Base-by-base conservation (phyloP, 2,329 filamentous ascomycete species). In the Sphaceloma murrayae region DNA sequence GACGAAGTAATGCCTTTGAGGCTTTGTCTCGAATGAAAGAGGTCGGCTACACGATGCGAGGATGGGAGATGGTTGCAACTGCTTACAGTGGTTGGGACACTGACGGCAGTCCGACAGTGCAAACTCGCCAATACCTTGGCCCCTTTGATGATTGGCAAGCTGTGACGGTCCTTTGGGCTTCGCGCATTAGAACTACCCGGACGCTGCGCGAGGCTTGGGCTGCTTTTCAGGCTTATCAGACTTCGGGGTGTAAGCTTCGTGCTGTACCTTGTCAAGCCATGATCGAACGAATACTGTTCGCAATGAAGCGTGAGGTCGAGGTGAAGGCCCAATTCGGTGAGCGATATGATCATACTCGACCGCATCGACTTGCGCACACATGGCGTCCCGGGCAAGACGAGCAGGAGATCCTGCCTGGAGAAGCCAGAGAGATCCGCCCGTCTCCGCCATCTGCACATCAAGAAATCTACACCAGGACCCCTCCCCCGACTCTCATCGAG, bases 201-300 rank as follows among this genome's bases (percentile, higher is more conserved):
- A 80, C 77, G 3, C 59, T 74, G 34, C 68, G 74, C 48, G 77
- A 81, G 60, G 76, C 77, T 4, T 81, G 77, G 77, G 75, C 76
- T 16, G 77, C 73, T 49, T 81, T 78, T 55, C 58, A 77, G 31
- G 68, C 73, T 4, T 76, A 70, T 48, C 67, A 75, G 54, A 63
- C 69, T 16, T 45, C 42, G 27, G 42, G 30, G 5, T 60, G 63
- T 10, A 58, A 56, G 6, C 51, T 61, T 26, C 57, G 56, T 7
- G 53, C 60, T n/a, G 56, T 61, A 18, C 63, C 77, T 2, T 76
- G 75, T 48, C 59, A 68, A 43, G 74, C 71, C 26, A 77, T 80
- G 66, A 68, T 74, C 18, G 66, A 70, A 48, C 78, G 77, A 51
- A 56, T 80, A 11, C 58, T 70, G 7, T 62, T 64, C 48, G 63